Conservation (phyloP, 2,329 filamentous ascomycete genomes). For the Zymoseptoria pseudotritici region DNA sequence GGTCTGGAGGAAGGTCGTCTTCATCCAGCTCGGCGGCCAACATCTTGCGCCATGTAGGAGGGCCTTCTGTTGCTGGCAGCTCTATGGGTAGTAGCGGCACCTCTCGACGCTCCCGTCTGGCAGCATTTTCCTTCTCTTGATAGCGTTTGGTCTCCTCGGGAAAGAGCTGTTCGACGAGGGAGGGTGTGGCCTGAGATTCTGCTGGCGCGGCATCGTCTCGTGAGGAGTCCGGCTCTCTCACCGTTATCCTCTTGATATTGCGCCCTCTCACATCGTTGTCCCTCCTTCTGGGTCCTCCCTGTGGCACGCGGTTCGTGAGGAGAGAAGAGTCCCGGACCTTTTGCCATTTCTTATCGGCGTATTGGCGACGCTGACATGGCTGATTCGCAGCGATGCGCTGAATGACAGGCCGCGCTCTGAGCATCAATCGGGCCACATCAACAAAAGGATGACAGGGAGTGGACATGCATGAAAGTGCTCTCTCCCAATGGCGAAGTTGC, state of each 20-base stretch:
- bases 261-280: neutral
- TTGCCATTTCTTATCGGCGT: neutral
- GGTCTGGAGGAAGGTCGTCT: neutral
- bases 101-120: conserved; percentile 20
- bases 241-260: neutral
- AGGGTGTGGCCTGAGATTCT: conserved; percentile 20
- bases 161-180: conserved; percentile 47
- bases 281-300: neutral
- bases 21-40: neutral
- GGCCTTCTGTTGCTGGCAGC: neutral
- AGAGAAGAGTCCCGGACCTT: neutral
- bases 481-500: neutral
- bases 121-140: conserved; percentile 5
- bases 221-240: neutral
- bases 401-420: conserved; percentile 12
- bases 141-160: conserved; percentile 41
- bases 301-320: neutral
- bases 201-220: neutral
- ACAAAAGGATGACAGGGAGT: conserved; percentile 1
- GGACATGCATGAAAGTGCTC: neutral
- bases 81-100: conserved; percentile 29
- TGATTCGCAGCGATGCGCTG: conserved; percentile 5
- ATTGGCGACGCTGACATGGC: neutral
- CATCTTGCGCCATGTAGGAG: neutral
- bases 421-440: conserved; percentile 19